These are phyloP conservation scores for Pyropia haitanensis DNA, from an alignment of 23 red algal genomes.

Conservation along the genomic window DNA sequence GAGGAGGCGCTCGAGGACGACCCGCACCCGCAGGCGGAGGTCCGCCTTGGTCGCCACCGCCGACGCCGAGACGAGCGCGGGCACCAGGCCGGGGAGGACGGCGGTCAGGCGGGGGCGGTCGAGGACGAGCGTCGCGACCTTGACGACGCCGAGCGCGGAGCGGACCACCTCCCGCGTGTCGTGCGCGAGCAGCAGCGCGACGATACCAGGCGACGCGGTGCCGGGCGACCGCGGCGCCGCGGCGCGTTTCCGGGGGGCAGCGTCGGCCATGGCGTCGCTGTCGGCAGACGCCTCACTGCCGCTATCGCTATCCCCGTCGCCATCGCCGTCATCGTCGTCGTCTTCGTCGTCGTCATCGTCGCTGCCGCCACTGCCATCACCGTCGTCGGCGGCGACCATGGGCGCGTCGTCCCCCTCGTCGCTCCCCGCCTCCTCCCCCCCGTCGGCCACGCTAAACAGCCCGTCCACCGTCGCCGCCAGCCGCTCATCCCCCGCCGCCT, in stretches of 20 bases:
- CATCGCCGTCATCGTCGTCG: too few species aligned
- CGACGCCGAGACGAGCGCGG: conserved; percentile 42
- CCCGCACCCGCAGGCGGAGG: conserved; percentile 50
- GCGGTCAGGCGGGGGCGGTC: conserved; percentile 18
- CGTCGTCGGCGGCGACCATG: too few species aligned
- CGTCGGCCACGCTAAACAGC: conserved; percentile 17
- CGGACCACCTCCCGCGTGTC: conserved; percentile 50
- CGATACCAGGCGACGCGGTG: conserved; percentile 26
- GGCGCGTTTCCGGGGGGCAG: neutral
- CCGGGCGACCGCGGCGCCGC: neutral
- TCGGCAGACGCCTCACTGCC: neutral
- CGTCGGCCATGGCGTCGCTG: neutral
- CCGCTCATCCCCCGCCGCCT: conserved; percentile 5
- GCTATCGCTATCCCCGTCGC: neutral
- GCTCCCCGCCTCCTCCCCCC: too few species aligned
- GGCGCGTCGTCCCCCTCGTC: too few species aligned
- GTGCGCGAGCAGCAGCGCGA: conserved; percentile 63
- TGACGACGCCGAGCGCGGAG: conserved; percentile 51
- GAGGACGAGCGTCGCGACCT: conserved; percentile 45
- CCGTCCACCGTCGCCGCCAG: conserved; percentile 25
- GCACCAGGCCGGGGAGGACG: conserved; percentile 38
- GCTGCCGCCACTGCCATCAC: too few species aligned
- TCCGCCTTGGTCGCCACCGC: conserved; percentile 57
- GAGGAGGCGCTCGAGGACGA: conserved; percentile 68
- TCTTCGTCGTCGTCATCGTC: too few species aligned